Base-by-base conservation (phyloP, 768 basidiomycete genomes). In the Omphalotus guepiniiformis region DNA sequence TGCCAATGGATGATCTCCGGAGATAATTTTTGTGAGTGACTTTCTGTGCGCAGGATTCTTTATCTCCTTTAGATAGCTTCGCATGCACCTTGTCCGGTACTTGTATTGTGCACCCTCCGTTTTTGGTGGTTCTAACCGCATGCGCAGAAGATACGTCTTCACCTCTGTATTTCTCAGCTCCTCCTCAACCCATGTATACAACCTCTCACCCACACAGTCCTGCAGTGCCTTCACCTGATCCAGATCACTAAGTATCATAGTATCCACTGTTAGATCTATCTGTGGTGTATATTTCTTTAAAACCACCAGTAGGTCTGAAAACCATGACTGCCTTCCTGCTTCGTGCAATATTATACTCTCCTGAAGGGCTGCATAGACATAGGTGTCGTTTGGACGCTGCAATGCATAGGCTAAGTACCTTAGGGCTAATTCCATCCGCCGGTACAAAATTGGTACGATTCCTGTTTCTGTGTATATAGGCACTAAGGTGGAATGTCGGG, bases 391-490 rank as follows among this genome's bases (percentile, higher is more conserved):
- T 32, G 30, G 30, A 32, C 30, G 30, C n/a, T n/a, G 9, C 30
- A 32, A n/a, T 9, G 30, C 30, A 32, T 55, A 55, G 2, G 8
- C 6, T 7, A 57, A 40, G 37, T 50, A 57, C 4, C 48, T 32
- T 2, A 58, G 25, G 15, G 53, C 48, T 3, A 53, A 46, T 1
- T 28, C 22, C 5, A 47, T 19, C 2, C 55, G 52, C 9, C 55
- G 49, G 25, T 53, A 52, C 1, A 28, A 47, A 11, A 58, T 34
- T 2, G 56, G 56, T 15, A 12, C 19, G 16, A 58, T 16, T 6
- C 56, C 55, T 1, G 56, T 58, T 38, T 58, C 56, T 5, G 55
- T 29, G 44, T 39, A 54, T 15, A 58, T 48, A 6, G 41, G 29
- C 1, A 47, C 47, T 9, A 47, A 7, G 2, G 27, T 21, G 6